Conservation (phyloP, 768 basidiomycete species). For the Mycena epipterygia region DNA sequence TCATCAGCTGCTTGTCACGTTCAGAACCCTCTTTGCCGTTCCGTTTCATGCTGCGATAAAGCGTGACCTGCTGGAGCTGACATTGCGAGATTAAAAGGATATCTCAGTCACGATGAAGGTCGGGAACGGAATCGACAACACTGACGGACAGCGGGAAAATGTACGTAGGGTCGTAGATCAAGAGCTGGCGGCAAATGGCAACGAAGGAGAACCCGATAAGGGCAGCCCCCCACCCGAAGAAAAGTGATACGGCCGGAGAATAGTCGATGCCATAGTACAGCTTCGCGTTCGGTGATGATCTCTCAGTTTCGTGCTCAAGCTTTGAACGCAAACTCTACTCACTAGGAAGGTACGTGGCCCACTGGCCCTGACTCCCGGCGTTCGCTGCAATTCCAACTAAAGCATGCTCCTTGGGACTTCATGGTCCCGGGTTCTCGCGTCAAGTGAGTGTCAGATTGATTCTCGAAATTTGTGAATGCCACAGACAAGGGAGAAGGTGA, state of each 20-base stretch:
- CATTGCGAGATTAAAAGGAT: too few relatives aligned
- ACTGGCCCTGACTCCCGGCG: not conserved
- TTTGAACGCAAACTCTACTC: too few relatives aligned
- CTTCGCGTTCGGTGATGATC: too few relatives aligned
- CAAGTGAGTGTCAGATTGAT: not conserved
- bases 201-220: slow-evolving; percentile 22
- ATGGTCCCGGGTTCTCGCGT: slow-evolving; percentile 56
- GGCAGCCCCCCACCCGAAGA: not conserved
- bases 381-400: slow-evolving; percentile 27
- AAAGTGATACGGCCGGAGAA: too few relatives aligned
- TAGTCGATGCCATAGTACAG: too few relatives aligned
- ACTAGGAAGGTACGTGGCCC: too few relatives aligned
- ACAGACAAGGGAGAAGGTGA: slow-evolving; percentile 4
- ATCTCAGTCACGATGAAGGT: too few relatives aligned
- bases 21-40: not conserved
- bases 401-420: slow-evolving; percentile 63
- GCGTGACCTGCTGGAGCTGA: slow-evolving; percentile 16
- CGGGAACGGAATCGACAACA: too few relatives aligned
- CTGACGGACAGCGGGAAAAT: too few relatives aligned
- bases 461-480: not conserved
- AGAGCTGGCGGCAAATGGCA: slow-evolving; percentile 2
- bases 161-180: slow-evolving; percentile 19
- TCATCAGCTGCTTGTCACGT: slow-evolving; percentile 1
- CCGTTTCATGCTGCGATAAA: slow-evolving; percentile 10
- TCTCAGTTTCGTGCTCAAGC: too few relatives aligned